Evolutionary conservation across 495 filamentous ascomycete genomes (phyloP).

Genomic region (Neurospora sp.): DNA sequence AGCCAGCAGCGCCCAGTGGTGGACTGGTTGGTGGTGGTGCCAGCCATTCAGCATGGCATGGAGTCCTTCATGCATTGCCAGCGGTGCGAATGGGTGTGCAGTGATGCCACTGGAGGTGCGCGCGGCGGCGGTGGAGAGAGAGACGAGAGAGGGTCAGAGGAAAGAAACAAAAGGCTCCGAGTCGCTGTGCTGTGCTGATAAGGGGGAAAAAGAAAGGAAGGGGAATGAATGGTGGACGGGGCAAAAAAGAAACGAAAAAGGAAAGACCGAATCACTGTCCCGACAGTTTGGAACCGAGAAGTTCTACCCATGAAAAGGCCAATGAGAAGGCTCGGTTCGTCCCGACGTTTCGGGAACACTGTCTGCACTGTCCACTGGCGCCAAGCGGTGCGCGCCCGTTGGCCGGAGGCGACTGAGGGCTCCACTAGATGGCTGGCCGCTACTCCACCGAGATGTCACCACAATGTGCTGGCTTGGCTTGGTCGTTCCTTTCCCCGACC

Average conservation of each 20-base stretch:
- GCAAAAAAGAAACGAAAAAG: no score
- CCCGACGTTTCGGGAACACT: conserved; percentile 1
- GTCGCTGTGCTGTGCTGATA: neutral
- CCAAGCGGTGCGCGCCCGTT: neutral
- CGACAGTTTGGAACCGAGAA: neutral
- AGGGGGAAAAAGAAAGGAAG: neutral
- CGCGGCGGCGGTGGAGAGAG: neutral
- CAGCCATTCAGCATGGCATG: neutral
- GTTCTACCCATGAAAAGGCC: neutral
- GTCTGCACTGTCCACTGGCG: neutral
- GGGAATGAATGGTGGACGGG: no score
- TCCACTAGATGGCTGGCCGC: neutral
- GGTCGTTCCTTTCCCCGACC: no score
- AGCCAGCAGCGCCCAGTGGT: neutral
- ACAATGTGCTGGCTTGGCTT: no score
- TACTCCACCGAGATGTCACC: neutral
- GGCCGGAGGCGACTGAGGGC: neutral
- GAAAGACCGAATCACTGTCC: neutral
- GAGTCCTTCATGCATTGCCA: neutral
- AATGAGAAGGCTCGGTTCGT: neutral
- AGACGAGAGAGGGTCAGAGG: neutral
- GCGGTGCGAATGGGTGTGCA: neutral
- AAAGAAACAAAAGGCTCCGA: neutral
- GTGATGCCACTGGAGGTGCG: neutral
- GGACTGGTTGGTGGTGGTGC: neutral